Conservation (phyloP, 805 yeast genomes). For the Candida germanica region DNA sequence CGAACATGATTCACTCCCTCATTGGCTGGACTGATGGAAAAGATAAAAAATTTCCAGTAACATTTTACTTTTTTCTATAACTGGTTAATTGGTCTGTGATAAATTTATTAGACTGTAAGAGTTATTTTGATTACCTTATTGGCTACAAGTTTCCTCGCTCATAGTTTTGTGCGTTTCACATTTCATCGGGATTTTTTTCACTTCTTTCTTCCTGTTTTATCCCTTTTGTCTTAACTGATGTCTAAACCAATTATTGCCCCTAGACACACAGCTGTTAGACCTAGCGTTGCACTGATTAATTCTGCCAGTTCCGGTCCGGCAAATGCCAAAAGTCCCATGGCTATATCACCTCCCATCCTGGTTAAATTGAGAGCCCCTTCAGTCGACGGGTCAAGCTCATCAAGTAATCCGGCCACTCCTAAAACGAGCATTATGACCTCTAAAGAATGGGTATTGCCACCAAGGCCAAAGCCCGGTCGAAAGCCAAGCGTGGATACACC, state of each 20-base stretch:
- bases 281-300: conserved; percentile 1
- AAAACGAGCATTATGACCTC: conserved; percentile 46
- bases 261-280: conserved; percentile 6
- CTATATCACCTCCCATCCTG: conserved; percentile 9
- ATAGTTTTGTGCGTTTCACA: neutral
- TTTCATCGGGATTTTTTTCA: neutral
- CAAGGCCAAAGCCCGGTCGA: conserved; percentile 56
- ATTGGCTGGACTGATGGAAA: conserved; percentile 27
- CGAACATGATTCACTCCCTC: conserved; percentile 1
- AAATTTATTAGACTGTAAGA: conserved; percentile 3
- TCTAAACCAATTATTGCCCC: conserved; percentile 15
- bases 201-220: neutral
- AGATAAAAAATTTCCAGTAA: conserved; percentile 21
- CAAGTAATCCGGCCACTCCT: neutral
- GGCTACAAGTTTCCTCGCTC: conserved; percentile 1
- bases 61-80: neutral
- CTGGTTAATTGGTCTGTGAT: neutral
- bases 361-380: conserved; percentile 6
- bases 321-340: conserved; percentile 1
- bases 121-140: conserved; percentile 6
- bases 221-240: neutral
- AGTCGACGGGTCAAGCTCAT: neutral
- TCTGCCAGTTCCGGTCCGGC: conserved; percentile 3
- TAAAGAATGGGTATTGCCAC: conserved; percentile 57
- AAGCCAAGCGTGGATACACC: conserved; percentile 75